Evolutionary conservation across 2,329 filamentous ascomycete species (phyloP).

Genomic region (Fusarium sp.): DNA sequence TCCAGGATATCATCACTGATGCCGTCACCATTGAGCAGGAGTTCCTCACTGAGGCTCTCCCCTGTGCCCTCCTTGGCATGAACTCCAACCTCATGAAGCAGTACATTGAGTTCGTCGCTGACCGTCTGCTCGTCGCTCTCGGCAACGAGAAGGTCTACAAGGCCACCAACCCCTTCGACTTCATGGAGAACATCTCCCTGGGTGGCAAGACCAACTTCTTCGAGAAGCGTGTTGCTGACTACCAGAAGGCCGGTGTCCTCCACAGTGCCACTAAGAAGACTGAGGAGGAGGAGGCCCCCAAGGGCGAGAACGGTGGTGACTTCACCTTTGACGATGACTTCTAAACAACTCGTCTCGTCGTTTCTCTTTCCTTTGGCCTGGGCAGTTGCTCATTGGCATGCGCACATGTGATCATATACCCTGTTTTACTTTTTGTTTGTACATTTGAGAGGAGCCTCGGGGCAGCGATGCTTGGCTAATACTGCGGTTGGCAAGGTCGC

Average conservation of each 20-base stretch:
- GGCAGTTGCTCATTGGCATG: conserved; percentile 1
- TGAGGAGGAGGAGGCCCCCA: conserved; percentile 61
- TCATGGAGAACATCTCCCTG: conserved; percentile 99
- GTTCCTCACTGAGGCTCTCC: conserved; percentile 95
- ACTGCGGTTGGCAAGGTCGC: conserved; percentile 11
- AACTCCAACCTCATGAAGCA: conserved; percentile 98
- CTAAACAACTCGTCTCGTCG: conserved; percentile 62
- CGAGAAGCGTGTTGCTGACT: conserved; percentile 99
- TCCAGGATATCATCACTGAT: conserved; percentile 91
- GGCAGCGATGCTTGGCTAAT: conserved; percentile 34
- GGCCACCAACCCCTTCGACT: conserved; percentile 96
- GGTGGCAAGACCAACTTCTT: conserved; percentile 99
- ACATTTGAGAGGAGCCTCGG: conserved; percentile 41
- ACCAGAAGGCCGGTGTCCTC: conserved; percentile 99
- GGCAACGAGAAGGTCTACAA: conserved; percentile 97
- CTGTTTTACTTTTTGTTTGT: conserved; percentile 40
- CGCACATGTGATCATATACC: conserved; percentile 42
- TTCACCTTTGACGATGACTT: conserved; percentile 98
- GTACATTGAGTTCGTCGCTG: conserved; percentile 99
- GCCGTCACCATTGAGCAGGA: conserved; percentile 96
- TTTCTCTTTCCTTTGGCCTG: conserved; percentile 12
- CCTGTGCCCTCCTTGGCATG: conserved; percentile 95
- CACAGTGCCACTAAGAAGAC: conserved; percentile 79
- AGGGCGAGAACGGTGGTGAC: conserved; percentile 75
- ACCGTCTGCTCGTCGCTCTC: conserved; percentile 90